phyloP scores from a whole-genome alignment of 306 rosid species.

The Carpinus fangiana region DNA sequence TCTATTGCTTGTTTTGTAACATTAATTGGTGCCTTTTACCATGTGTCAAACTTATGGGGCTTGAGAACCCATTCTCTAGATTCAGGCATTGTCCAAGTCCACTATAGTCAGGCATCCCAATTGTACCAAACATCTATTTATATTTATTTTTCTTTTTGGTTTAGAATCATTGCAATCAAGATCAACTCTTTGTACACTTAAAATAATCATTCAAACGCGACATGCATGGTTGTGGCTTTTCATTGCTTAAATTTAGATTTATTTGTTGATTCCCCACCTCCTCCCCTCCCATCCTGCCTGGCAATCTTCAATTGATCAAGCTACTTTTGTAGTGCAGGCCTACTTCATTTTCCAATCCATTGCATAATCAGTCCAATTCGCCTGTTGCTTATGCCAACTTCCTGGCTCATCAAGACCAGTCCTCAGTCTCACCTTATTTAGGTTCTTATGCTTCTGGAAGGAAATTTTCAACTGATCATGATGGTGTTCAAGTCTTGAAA shows the following conservation, averaged over 20 bases:
- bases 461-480: conserved; percentile 34
- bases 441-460: conserved; percentile 38
- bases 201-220: not conserved
- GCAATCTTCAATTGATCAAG: conserved; percentile 22
- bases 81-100: conserved; percentile 8
- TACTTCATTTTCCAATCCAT: conserved; percentile 32
- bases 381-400: conserved; percentile 30
- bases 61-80: conserved; percentile 10
- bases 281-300: not conserved
- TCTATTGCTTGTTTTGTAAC: conserved; percentile 12
- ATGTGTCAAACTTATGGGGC: conserved; percentile 5
- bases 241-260: conserved; percentile 14
- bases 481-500: conserved; percentile 46
- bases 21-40: conserved; percentile 15
- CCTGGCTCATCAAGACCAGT: conserved; percentile 34
- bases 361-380: conserved; percentile 34
- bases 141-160: too few species aligned
- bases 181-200: too few species aligned
- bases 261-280: conserved; percentile 12
- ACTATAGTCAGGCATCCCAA: not conserved
- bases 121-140: not conserved
- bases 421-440: conserved; percentile 33
- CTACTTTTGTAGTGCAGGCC: conserved; percentile 44
- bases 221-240: conserved; percentile 11
- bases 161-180: too few species aligned